Conservation (phyloP, 2,329 filamentous ascomycete species). For the Phaeoacremonium minimum region DNA sequence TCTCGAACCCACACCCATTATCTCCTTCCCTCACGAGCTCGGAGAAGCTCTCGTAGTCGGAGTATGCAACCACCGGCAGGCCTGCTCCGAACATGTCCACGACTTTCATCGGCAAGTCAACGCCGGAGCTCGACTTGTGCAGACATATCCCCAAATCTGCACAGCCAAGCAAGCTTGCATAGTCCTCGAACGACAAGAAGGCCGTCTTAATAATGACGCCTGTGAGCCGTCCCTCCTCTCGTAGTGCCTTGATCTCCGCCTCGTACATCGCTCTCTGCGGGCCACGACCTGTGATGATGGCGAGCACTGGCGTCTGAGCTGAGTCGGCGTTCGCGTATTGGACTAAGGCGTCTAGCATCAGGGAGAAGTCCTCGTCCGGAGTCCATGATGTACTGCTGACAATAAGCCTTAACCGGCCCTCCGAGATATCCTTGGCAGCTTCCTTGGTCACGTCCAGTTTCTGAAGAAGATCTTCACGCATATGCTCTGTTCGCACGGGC, state of each 20-base stretch:
- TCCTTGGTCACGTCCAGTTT: slow-evolving; percentile 60
- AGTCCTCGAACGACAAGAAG: slow-evolving; percentile 81
- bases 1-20: slow-evolving; percentile 84
- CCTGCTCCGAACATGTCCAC: slow-evolving; percentile 98
- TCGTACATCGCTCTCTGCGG: slow-evolving; percentile 78
- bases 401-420: slow-evolving; percentile 61
- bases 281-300: slow-evolving; percentile 92
- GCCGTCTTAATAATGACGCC: slow-evolving; percentile 73
- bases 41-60: slow-evolving; percentile 78
- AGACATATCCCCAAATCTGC: slow-evolving; percentile 88
- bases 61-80: slow-evolving; percentile 84
- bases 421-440: slow-evolving; percentile 54
- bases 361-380: slow-evolving; percentile 87
- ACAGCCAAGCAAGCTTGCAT: slow-evolving; percentile 76
- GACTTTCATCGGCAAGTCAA: slow-evolving; percentile 98
- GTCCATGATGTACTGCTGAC: slow-evolving; percentile 98
- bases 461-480: slow-evolving; percentile 57
- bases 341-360: slow-evolving; percentile 80
- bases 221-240: slow-evolving; percentile 56
- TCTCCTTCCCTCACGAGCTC: slow-evolving; percentile 85
- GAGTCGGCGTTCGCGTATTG: slow-evolving; percentile 54
- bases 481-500: slow-evolving; percentile 48
- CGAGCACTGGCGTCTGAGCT: slow-evolving; percentile 63
- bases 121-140: slow-evolving; percentile 89
- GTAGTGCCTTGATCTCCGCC: slow-evolving; percentile 57